Conservation (phyloP, 192 early-diverging fungal species). For the Podochytrium sp. region DNA sequence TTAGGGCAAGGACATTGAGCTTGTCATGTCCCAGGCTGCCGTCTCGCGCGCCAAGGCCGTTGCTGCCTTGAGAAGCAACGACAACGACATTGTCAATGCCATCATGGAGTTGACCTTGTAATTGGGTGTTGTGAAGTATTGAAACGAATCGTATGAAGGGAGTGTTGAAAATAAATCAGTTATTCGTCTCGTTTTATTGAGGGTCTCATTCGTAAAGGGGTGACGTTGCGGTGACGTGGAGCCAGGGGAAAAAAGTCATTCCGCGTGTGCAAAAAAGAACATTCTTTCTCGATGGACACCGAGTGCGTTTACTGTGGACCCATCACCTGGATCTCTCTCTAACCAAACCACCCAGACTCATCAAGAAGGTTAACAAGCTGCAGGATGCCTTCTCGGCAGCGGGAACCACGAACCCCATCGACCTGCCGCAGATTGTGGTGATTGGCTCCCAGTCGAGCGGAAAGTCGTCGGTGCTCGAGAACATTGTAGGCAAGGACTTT, state of each 20-base stretch:
- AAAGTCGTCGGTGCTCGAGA: constrained; percentile 96
- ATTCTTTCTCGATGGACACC: too few species aligned
- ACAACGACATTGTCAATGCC: constrained; percentile 86
- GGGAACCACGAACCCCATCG: constrained; percentile 57
- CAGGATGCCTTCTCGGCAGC: constrained; percentile 60
- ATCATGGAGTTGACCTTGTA: constrained; percentile 78
- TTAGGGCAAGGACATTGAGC: constrained; percentile 93
- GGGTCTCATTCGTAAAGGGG: too few species aligned
- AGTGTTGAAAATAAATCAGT: too few species aligned
- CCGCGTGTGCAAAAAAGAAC: too few species aligned
- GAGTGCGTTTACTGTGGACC: too few species aligned
- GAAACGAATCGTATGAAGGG: too few species aligned
- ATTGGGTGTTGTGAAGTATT: too few species aligned
- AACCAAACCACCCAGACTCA: constrained; percentile 1
- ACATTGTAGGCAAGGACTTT: constrained; percentile 97
- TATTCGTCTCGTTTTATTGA: too few species aligned
- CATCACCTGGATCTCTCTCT: too few species aligned
- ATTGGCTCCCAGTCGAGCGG: constrained; percentile 68
- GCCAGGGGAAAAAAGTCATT: too few species aligned
- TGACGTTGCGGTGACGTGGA: too few species aligned
- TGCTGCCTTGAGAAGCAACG: constrained; percentile 77
- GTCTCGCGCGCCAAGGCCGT: constrained; percentile 86
- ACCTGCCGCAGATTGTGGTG: constrained; percentile 63
- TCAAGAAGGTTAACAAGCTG: constrained; percentile 43
- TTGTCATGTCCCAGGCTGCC: constrained; percentile 91